phyloP scores from a whole-genome alignment of 192 early-diverging fungal genomes.

The Kickxella alabastrina region DNA sequence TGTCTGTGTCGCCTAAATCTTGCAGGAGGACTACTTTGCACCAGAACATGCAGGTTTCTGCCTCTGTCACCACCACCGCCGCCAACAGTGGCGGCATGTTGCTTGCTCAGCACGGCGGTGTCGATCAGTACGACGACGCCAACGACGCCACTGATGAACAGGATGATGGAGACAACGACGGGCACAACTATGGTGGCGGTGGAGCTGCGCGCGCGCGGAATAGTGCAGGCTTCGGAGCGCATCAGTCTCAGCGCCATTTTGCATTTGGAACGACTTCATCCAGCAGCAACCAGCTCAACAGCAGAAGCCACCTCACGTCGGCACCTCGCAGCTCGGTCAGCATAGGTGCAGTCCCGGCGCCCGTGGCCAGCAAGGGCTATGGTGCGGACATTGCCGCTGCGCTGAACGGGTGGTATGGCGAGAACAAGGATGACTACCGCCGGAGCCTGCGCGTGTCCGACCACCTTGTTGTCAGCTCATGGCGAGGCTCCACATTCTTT shows the following conservation, averaged over 20 bases:
- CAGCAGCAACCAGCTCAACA: background rate
- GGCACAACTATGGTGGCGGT: background rate
- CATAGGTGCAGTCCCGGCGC: background rate
- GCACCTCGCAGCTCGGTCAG: background rate
- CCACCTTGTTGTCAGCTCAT: slow-evolving; percentile 48
- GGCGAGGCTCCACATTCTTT: slow-evolving; percentile 50
- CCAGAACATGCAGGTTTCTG: too few relatives aligned
- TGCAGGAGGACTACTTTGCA: background rate
- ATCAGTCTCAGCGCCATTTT: background rate
- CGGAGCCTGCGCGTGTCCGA: slow-evolving; percentile 34
- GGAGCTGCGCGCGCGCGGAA: background rate
- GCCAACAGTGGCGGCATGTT: background rate
- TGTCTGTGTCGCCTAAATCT: slow-evolving; percentile 19
- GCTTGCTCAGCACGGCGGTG: background rate
- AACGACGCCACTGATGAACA: background rate
- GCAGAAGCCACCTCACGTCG: background rate
- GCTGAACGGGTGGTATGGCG: slow-evolving; percentile 46
- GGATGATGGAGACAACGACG: background rate
- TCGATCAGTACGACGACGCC: background rate
- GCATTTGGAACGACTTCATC: background rate
- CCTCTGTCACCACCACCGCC: background rate
- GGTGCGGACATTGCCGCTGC: slow-evolving; percentile 28
- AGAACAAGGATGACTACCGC: slow-evolving; percentile 35
- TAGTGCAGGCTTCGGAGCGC: too few relatives aligned
- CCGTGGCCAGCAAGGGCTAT: background rate